These are phyloP conservation scores for Amanita pallidorosea DNA, from an alignment of 768 basidiomycete species.

Conservation along the genomic window DNA sequence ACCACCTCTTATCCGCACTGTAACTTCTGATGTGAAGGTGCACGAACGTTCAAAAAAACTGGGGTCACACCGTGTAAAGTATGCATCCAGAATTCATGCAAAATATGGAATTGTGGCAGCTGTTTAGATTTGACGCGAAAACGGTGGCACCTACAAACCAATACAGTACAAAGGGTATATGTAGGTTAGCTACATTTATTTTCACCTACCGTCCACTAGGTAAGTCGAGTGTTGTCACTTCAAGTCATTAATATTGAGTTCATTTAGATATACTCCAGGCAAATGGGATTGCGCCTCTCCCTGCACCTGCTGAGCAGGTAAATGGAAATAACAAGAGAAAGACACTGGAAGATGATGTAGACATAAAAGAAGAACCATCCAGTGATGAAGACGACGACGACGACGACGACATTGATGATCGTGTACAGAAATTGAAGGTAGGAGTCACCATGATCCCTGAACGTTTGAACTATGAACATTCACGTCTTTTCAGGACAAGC, in stretches of 20 bases:
- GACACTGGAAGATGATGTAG: background rate
- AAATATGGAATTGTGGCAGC: background rate
- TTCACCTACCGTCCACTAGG: conserved; percentile 16
- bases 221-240: background rate
- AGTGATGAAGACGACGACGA: background rate
- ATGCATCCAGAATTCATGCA: background rate
- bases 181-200: conserved; percentile 10
- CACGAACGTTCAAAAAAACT: conserved; percentile 17
- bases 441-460: background rate
- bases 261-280: conserved; percentile 10
- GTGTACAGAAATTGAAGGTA: background rate
- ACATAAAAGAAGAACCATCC: background rate
- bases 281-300: conserved; percentile 10
- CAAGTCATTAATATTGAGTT: too few species aligned
- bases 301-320: background rate
- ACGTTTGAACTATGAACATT: too few species aligned
- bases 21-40: conserved; percentile 6
- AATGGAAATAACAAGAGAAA: background rate
- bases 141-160: background rate
- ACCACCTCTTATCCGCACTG: too few species aligned
- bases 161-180: background rate
- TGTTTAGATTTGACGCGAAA: background rate
- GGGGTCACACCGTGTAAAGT: conserved; percentile 14
- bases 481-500: background rate
- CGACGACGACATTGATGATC: background rate